phyloP scores from a whole-genome alignment of 1,284 basidiomycete species.

The Lignosus rhinocerotis region DNA sequence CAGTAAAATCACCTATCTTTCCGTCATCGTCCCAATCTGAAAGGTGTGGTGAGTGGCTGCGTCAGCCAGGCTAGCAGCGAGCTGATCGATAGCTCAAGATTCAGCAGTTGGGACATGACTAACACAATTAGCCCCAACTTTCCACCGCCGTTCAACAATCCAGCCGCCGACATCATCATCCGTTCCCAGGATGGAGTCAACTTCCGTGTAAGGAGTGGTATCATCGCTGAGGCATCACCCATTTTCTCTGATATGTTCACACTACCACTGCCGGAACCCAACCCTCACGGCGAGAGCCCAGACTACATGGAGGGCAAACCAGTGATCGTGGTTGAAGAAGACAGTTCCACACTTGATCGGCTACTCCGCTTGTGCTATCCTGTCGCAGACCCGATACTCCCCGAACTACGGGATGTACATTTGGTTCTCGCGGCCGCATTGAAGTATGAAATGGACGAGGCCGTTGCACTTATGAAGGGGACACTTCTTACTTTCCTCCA shows the following conservation, averaged over 20 bases:
- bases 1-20: no score
- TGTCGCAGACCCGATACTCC: conserved; percentile 17
- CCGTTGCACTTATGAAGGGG: conserved; percentile 5
- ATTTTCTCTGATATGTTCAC: conserved; percentile 42
- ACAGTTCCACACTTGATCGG: conserved; percentile 32
- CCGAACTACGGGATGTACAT: conserved; percentile 13
- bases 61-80: no score
- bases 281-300: not conserved
- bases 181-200: conserved; percentile 38
- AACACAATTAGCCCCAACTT: not conserved
- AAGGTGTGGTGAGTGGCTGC: no score
- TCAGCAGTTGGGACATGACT: conserved; percentile 26
- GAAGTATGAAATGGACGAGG: conserved; percentile 27
- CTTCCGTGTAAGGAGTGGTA: conserved; percentile 36
- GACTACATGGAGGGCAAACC: conserved; percentile 12
- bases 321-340: conserved; percentile 33
- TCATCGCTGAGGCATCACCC: conserved; percentile 42
- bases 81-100: no score
- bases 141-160: conserved; percentile 10
- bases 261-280: conserved; percentile 25
- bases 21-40: no score
- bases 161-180: conserved; percentile 25
- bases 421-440: conserved; percentile 18
- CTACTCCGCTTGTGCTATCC: conserved; percentile 44
- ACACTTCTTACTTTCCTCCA: conserved; percentile 3